Evolutionary conservation across 441 rosid genomes (phyloP), one percentile per base, ranked within the genome.

Genomic region (Metrosideros polymorpha): DNA sequence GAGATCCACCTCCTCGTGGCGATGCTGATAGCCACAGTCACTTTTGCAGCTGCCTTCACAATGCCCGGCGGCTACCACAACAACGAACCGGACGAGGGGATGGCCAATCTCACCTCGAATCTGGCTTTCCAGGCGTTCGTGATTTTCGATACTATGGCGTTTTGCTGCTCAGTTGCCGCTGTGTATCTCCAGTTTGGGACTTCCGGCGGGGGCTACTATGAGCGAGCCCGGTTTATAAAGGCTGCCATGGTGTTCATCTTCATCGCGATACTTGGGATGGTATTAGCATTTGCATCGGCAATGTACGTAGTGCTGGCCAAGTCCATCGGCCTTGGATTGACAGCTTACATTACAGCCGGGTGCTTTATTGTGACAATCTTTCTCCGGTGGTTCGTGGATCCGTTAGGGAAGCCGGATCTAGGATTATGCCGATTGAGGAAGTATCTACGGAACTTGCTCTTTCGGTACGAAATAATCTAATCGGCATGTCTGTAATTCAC

Each of bases 361-460:
- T 24, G 84, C 89, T 91, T 88, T 85, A 6, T 88, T 29, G 75
- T 89, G 63, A 47, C 89, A 22, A 86, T 85, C 86, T 84, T 42
- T 66, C 10, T 87, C 76, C 63, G 88, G 88, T 90, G 92, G 93
- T 91, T 89, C 17, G 50, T 91, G 66, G 93, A 91, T 63, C 89
- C 93, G 6, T 71, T 90, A 2, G 91, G 92, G 19, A 88, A 84
- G 85, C 85, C 88, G 5, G 52, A 85, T 55, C 56, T 76, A 32
- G 91, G 89, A 59, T 86, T 89, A 35, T 50, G 85, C 22, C 84
- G 66, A 54, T 76, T 85, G 39, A 76, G 86, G 82, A 83, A 86
- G 42, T 49, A 85, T 87, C 89, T 56, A 12, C 55, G 88, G 17
- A 89, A 85, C 63, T 32, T 86, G 29, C 47, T 87, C 75, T 84